Evolutionary conservation across 208 protist species (phyloP).

Genomic region (Baffinella frigidus): DNA sequence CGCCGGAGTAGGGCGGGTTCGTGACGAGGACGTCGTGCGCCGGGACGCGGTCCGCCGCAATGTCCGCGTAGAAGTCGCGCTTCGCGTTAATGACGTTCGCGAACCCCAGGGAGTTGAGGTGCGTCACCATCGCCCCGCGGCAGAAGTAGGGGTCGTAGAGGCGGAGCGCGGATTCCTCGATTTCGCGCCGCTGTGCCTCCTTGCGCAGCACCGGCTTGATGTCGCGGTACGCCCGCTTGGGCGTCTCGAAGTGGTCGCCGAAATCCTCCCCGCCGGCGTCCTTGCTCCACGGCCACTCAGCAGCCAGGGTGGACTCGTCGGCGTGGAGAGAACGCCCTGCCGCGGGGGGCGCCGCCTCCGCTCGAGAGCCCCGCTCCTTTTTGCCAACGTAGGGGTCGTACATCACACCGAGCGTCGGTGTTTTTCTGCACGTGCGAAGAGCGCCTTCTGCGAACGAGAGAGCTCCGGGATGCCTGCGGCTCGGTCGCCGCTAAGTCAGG

Average conservation of each 20-base stretch:
- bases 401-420: too few relatives aligned
- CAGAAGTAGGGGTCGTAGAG: background rate
- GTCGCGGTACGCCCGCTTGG: background rate
- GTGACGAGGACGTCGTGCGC: constrained; percentile 53
- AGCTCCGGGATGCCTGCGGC: too few relatives aligned
- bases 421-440: too few relatives aligned
- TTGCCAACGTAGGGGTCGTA: too few relatives aligned
- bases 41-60: background rate
- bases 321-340: too few relatives aligned
- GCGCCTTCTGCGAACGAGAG: too few relatives aligned
- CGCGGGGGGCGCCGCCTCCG: too few relatives aligned
- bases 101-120: background rate
- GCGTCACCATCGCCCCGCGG: background rate
- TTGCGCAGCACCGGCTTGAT: background rate
- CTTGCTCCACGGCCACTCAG: background rate
- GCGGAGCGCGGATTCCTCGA: background rate
- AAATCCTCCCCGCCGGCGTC: too few relatives aligned
- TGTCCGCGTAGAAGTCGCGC: constrained; percentile 18
- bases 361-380: too few relatives aligned
- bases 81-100: background rate
- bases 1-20: constrained; percentile 63
- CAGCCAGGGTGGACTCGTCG: background rate
- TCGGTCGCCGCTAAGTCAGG: too few relatives aligned
- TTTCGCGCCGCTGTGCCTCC: background rate
- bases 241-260: background rate